These are phyloP conservation scores for Cenchrus purpureus DNA, from an alignment of 176 grass and related monocot genomes.

Conservation along the genomic window DNA sequence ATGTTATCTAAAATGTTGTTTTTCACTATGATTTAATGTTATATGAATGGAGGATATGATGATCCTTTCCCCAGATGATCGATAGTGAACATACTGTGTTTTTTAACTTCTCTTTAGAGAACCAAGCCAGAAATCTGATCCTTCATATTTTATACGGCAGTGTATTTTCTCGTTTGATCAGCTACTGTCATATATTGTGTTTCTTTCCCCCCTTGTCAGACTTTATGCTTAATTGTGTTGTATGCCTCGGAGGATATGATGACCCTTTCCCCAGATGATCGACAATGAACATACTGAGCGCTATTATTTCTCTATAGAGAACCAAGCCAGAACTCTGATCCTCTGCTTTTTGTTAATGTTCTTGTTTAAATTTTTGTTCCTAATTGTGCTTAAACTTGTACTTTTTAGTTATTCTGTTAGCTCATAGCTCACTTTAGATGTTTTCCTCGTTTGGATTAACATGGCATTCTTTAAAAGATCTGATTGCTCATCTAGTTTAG, in stretches of 20 bases:
- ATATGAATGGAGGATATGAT: not conserved
- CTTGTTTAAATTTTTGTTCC: not conserved
- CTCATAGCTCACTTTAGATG: not conserved
- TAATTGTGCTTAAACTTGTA: not conserved
- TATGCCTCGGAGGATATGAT: constrained; percentile 26
- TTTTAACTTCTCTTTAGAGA: constrained; percentile 32
- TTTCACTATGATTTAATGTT: not conserved
- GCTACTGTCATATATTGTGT: not conserved
- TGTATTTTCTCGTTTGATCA: not conserved
- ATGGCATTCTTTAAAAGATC: not conserved
- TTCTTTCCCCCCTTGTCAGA: not conserved
- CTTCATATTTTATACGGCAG: not conserved
- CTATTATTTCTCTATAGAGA: constrained; percentile 51
- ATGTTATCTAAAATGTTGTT: not conserved
- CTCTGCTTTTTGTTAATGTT: not conserved
- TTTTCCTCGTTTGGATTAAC: not conserved
- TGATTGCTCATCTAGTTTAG: not conserved
- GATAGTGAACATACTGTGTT: constrained; percentile 14
- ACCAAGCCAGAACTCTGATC: constrained; percentile 63
- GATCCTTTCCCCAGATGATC: constrained; percentile 43
- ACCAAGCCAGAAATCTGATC: constrained; percentile 44
- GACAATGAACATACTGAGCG: constrained; percentile 56
- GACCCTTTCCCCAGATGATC: constrained; percentile 65
- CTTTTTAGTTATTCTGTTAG: too few relatives aligned
- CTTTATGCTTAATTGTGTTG: not conserved